Evolutionary conservation across 345 rosid species (phyloP), one percentile per base, ranked within the genome.

Genomic region (Turritis glabra): DNA sequence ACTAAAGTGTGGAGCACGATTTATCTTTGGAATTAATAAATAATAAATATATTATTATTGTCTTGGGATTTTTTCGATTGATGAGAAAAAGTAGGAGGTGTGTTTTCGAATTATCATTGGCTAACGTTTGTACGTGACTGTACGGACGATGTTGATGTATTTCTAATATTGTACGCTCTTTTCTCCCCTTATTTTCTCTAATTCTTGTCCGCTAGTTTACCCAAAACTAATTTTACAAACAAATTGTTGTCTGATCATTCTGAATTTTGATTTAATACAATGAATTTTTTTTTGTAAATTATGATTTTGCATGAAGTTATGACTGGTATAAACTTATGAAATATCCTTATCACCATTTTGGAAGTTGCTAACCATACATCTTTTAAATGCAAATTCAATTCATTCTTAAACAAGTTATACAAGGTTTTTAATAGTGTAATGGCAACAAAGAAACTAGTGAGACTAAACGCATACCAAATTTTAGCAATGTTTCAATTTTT

Each of bases 101-200:
- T 18, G 86, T 84, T 86, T 87, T 83, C 93, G 77, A 13, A 21
- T 26, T 70, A 77, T 74, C 38, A 85, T 86, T 88, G 90, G 89
- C 71, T 58, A 12, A 0, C 1, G 0, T 26, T 1, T n/a, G 81
- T 71, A 84, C 85, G 23, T 23, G 26, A n/a, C 23, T 80, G 83
- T 86, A 84, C 88, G 85, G 84, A 78, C 54, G 80, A 85, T 33
- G 67, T 40, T 50, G 86, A 83, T 77, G 8, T 78, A 65, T 71
- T 64, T 77, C 80, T 48, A 26, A 71, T 56, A 14, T 27, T 71
- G 21, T 43, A 41, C 32, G 4, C 59, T 35, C 35, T 41, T 32
- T 23, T 5, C 54, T 21, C 1, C 2, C 10, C 12, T 8, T 4
- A 61, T 52, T 4, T 4, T 18, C 14, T 32, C 46, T 55, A 43